phyloP scores from a whole-genome alignment of 2,329 filamentous ascomycete species.

The Aspergillus pseudotamarii region DNA sequence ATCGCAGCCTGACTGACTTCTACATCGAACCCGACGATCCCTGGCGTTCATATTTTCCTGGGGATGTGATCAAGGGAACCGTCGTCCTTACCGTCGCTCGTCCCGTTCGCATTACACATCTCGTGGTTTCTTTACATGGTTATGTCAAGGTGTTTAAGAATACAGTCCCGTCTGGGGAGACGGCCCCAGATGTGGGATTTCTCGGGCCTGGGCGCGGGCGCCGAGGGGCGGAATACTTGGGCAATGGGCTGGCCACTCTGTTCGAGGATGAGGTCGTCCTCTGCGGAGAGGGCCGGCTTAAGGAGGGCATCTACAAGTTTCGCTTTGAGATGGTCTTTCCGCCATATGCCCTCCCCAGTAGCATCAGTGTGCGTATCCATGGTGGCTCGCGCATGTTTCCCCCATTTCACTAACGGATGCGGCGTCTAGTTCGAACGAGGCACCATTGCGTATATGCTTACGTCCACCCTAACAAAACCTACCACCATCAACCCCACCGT shows the following conservation, averaged over 20 bases:
- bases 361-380: slow-evolving; percentile 77
- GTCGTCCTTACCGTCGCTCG: slow-evolving; percentile 63
- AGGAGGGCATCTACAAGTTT: slow-evolving; percentile 67
- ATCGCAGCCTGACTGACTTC: slow-evolving; percentile 63
- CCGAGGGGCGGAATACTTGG: slow-evolving; percentile 58
- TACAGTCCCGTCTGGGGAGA: slow-evolving; percentile 58
- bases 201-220: slow-evolving; percentile 59
- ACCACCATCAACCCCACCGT: slow-evolving; percentile 80
- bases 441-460: slow-evolving; percentile 87
- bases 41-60: slow-evolving; percentile 63
- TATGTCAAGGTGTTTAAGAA: slow-evolving; percentile 68
- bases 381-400: not conserved
- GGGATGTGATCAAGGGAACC: slow-evolving; percentile 63
- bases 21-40: slow-evolving; percentile 65
- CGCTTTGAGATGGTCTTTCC: slow-evolving; percentile 66
- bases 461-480: slow-evolving; percentile 84
- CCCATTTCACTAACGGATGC: slow-evolving; percentile 8
- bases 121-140: slow-evolving; percentile 65
- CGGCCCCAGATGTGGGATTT: slow-evolving; percentile 51
- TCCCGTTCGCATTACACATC: slow-evolving; percentile 64
- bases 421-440: slow-evolving; percentile 82
- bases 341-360: slow-evolving; percentile 68
- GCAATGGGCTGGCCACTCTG: slow-evolving; percentile 65
- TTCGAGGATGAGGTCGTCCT: slow-evolving; percentile 68
- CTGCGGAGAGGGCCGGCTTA: slow-evolving; percentile 65